Conservation (phyloP, 352 stramenopile genomes). For the Hyaloperonospora arabidopsidis region DNA sequence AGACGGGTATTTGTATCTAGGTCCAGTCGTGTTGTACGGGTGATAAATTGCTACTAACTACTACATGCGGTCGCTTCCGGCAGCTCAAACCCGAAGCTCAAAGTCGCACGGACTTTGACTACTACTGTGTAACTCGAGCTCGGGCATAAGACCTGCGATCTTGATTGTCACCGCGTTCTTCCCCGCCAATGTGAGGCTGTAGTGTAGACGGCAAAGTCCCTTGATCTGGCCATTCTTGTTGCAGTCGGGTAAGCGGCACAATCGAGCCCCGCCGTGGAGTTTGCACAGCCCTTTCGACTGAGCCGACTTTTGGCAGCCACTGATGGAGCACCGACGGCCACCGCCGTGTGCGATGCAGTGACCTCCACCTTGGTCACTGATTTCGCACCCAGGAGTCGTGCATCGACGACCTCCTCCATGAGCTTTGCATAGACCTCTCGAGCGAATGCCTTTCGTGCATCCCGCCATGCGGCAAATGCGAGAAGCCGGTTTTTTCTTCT, state of each 20-base stretch:
- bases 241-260: constrained; percentile 63
- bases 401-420: constrained; percentile 78
- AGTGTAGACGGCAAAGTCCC: constrained; percentile 68
- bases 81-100: constrained; percentile 21
- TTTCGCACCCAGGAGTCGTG: constrained; percentile 66
- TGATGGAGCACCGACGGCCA: constrained; percentile 47
- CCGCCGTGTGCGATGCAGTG: constrained; percentile 76
- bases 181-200: constrained; percentile 33
- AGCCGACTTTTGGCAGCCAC: constrained; percentile 74
- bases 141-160: constrained; percentile 4
- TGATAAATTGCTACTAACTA: constrained; percentile 22
- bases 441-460: constrained; percentile 79
- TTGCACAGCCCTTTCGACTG: constrained; percentile 81
- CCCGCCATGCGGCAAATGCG: constrained; percentile 69
- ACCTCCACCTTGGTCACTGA: constrained; percentile 80
- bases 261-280: constrained; percentile 67
- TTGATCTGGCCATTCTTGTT: constrained; percentile 80
- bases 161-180: constrained; percentile 15
- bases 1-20: constrained; percentile 27
- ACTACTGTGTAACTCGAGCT: constrained; percentile 12
- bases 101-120: constrained; percentile 20
- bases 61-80: not conserved
- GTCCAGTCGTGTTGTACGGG: constrained; percentile 9
- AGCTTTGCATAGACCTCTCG: constrained; percentile 73
- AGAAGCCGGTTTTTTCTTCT: constrained; percentile 54